Conservation (phyloP, 164 flowering plant species). For the Liquidambar formosana region DNA sequence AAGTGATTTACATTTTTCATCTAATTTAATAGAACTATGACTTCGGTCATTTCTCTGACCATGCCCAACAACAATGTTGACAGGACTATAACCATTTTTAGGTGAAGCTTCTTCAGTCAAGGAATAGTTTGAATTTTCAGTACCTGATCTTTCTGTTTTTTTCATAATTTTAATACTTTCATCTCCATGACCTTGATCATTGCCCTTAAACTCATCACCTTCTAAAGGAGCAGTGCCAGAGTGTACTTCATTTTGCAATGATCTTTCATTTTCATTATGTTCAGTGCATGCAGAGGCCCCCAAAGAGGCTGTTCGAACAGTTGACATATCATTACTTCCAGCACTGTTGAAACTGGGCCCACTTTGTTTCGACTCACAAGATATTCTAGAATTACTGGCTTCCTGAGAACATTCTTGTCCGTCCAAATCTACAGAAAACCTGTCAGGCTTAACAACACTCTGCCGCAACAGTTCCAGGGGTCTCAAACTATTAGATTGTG, state of each 20-base stretch:
- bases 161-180: conserved; percentile 3
- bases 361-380: conserved; percentile 13
- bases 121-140: conserved; percentile 7
- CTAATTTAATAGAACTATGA: conserved; percentile 9
- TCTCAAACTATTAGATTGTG: conserved; percentile 10
- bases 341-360: not conserved
- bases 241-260: not conserved
- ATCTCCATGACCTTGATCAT: conserved; percentile 9
- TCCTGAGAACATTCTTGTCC: conserved; percentile 9
- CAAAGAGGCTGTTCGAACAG: conserved; percentile 2
- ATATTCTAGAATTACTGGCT: conserved; percentile 7
- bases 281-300: conserved; percentile 11
- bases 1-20: conserved; percentile 13
- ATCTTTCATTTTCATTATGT: conserved; percentile 15
- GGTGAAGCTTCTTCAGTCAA: conserved; percentile 6
- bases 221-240: conserved; percentile 5
- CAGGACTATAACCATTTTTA: conserved; percentile 7
- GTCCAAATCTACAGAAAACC: not conserved
- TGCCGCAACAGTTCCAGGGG: conserved; percentile 11
- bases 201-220: conserved; percentile 5
- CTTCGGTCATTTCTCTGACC: conserved; percentile 12
- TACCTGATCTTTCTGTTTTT: conserved; percentile 7
- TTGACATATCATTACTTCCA: conserved; percentile 3
- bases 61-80: conserved; percentile 6
- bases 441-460: not conserved